phyloP scores from a whole-genome alignment of 2,329 filamentous ascomycete species.

The Colletotrichum melonis region DNA sequence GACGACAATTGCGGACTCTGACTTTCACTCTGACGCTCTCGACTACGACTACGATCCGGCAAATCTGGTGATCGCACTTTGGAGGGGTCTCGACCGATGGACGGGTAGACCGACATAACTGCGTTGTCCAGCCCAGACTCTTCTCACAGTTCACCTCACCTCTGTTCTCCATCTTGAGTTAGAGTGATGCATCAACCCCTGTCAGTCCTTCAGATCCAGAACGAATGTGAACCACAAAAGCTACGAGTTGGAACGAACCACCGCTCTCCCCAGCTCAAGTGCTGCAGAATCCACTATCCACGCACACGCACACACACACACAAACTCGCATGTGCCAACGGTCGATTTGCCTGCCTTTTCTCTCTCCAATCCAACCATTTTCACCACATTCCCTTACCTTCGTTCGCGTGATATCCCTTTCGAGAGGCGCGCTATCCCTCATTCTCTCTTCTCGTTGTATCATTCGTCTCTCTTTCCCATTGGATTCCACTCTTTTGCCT shows the following conservation, averaged over 20 bases:
- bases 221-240: neutral
- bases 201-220: neutral
- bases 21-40: neutral
- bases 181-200: neutral
- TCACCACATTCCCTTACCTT: neutral
- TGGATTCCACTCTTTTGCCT: neutral
- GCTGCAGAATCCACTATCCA: neutral
- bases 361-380: too few relatives aligned
- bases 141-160: neutral
- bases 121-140: neutral
- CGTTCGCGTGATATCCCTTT: neutral
- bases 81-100: neutral
- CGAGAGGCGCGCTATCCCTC: neutral
- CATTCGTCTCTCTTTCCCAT: too few relatives aligned
- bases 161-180: too few relatives aligned
- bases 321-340: neutral
- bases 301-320: neutral
- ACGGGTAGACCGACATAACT: neutral
- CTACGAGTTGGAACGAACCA: neutral
- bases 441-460: neutral
- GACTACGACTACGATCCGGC: too few relatives aligned
- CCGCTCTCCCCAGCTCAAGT: neutral
- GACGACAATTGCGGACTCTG: neutral
- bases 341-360: neutral
- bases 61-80: neutral